Percentiles rank a stretch among this genome's conserved stretches.
Conservation (phyloP, 306 rosid species). For the Phaseolus lunatus region DNA sequence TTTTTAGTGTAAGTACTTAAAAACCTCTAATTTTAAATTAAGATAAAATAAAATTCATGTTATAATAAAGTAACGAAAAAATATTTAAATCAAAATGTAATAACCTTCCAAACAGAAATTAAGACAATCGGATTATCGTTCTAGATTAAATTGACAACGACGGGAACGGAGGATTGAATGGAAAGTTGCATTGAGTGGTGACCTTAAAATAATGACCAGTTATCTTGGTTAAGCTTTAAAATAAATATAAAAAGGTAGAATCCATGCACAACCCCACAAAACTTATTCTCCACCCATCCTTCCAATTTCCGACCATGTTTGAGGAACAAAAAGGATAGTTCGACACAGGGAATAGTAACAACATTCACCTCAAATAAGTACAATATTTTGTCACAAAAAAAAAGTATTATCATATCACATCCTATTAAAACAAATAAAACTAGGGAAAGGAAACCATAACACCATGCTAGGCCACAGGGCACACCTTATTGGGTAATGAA, state of each 20-base stretch:
- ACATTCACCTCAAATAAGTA: too few species aligned
- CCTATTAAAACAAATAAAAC: slow-evolving; percentile 19
- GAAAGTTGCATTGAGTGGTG: slow-evolving; percentile 5
- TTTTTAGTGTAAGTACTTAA: too few species aligned
- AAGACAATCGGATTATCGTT: background rate
- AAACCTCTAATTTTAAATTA: too few species aligned
- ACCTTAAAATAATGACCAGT: background rate
- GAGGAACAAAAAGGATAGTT: too few species aligned
- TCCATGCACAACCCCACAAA: slow-evolving; percentile 25
- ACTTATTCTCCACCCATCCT: background rate
- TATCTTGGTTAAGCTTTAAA: background rate
- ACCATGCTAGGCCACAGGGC: slow-evolving; percentile 13
- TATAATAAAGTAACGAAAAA: too few species aligned
- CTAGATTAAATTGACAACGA: slow-evolving; percentile 7
- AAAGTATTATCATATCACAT: background rate
- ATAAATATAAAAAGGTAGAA: background rate
- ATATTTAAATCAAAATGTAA: too few species aligned
- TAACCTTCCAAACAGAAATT: too few species aligned
- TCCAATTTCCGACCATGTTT: background rate
- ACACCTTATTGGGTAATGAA: slow-evolving; percentile 45
- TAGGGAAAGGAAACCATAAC: background rate
- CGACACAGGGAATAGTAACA: too few species aligned
- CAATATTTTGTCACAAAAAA: background rate
- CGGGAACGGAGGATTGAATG: background rate
- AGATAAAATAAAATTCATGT: too few species aligned